Evolutionary conservation across 2,329 filamentous ascomycete species (phyloP).

Genomic region (Fusarium nelsonii): DNA sequence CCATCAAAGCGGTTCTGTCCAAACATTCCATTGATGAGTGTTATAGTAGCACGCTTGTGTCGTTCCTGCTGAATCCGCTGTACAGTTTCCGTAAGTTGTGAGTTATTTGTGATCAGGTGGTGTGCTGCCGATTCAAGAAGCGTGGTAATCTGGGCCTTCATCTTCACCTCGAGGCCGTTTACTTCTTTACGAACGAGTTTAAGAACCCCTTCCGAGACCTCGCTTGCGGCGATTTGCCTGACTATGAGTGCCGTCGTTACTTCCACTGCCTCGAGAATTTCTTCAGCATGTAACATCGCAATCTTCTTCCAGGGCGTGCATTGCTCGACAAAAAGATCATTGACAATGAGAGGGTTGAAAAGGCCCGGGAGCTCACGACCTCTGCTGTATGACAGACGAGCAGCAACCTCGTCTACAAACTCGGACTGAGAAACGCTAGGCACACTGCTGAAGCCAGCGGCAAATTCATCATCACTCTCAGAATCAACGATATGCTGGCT

Average conservation of each 20-base stretch:
- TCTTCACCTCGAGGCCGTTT: not conserved
- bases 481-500: constrained; percentile 2
- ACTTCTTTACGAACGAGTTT: not conserved
- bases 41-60: constrained; percentile 12
- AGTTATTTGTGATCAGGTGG: not conserved
- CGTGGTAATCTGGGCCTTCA: not conserved
- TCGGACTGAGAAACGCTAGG: constrained; percentile 19
- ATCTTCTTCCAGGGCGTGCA: constrained; percentile 65
- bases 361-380: constrained; percentile 69
- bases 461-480: not conserved
- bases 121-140: not conserved
- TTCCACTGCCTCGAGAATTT: constrained; percentile 30
- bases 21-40: constrained; percentile 2
- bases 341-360: constrained; percentile 70
- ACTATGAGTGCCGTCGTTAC: constrained; percentile 1
- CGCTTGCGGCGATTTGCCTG: not conserved
- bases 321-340: constrained; percentile 71
- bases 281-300: constrained; percentile 48
- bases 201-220: constrained; percentile 1
- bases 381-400: constrained; percentile 41
- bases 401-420: constrained; percentile 41
- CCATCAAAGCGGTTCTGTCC: constrained; percentile 3
- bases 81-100: not conserved
- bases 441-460: fast-evolving
- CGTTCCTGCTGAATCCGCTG: not conserved